Conservation (phyloP, 768 basidiomycete genomes). For the Hortiboletus campestris region DNA sequence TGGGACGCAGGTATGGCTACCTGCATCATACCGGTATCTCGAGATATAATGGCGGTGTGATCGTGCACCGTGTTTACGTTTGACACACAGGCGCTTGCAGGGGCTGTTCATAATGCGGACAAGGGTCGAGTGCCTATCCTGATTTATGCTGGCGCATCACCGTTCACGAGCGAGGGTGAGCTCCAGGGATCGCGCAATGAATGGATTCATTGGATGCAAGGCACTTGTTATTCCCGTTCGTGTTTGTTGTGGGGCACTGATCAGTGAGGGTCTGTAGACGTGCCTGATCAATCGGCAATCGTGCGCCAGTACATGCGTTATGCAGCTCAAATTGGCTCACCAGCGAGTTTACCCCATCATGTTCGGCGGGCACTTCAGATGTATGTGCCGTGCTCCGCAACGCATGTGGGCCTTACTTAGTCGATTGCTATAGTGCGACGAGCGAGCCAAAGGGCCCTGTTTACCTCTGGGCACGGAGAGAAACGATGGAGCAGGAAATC, state of each 20-base stretch:
- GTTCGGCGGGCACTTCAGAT: slow-evolving; percentile 64
- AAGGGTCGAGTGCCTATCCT: slow-evolving; percentile 58
- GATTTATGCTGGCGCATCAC: slow-evolving; percentile 71
- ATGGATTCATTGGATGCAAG: slow-evolving; percentile 74
- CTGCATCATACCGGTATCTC: background rate
- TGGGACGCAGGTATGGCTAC: slow-evolving; percentile 53
- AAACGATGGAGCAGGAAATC: slow-evolving; percentile 65
- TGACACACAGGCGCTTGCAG: slow-evolving; percentile 54
- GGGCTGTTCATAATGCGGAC: slow-evolving; percentile 72
- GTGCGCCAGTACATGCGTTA: slow-evolving; percentile 76
- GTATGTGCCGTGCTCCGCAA: slow-evolving; percentile 32
- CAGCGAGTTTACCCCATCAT: slow-evolving; percentile 47
- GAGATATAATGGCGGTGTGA: background rate
- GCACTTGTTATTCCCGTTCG: slow-evolving; percentile 27
- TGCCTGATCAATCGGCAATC: slow-evolving; percentile 69
- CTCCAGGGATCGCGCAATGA: slow-evolving; percentile 65
- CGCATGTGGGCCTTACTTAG: background rate
- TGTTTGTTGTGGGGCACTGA: background rate
- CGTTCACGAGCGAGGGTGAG: slow-evolving; percentile 55
- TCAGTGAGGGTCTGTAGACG: slow-evolving; percentile 40
- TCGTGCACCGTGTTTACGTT: background rate
- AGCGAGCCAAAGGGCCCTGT: slow-evolving; percentile 73
- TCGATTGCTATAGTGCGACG: slow-evolving; percentile 45
- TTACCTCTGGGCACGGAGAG: slow-evolving; percentile 72
- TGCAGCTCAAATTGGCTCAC: slow-evolving; percentile 56